These are phyloP conservation scores for Prunus campanulata DNA, from an alignment of 306 rosid genomes.

Conservation along the genomic window DNA sequence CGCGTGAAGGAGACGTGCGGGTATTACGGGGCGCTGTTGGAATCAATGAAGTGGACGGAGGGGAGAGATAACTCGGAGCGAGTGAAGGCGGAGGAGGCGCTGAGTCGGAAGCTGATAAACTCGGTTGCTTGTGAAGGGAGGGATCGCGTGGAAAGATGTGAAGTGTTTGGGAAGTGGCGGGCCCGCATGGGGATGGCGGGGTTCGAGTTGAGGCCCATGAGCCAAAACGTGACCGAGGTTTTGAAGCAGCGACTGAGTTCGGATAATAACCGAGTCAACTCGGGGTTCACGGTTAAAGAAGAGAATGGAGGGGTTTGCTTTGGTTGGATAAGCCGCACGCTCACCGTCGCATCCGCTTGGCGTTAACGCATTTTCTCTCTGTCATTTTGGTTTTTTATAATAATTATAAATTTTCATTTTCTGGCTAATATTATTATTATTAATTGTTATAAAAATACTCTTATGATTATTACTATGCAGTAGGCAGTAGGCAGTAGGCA, in stretches of 20 bases:
- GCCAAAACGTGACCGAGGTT: conserved; percentile 54
- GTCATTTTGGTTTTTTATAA: background rate
- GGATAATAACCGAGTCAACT: conserved; percentile 34
- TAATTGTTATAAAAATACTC: conserved; percentile 27
- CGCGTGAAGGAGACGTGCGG: conserved; percentile 64
- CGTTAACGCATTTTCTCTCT: conserved; percentile 49
- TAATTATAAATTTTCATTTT: background rate
- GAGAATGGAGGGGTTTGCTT: conserved; percentile 75
- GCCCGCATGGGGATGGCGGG: conserved; percentile 97
- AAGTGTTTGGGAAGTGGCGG: conserved; percentile 92
- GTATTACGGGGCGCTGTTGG: conserved; percentile 54
- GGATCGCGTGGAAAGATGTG: conserved; percentile 87
- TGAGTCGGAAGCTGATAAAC: conserved; percentile 60
- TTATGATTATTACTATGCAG: conserved; percentile 9
- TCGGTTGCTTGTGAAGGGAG: conserved; percentile 83
- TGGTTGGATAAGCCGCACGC: conserved; percentile 87
- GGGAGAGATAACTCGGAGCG: conserved; percentile 34
- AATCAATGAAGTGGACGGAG: conserved; percentile 46
- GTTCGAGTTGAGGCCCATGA: conserved; percentile 55
- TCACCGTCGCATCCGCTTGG: conserved; percentile 95
- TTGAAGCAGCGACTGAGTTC: conserved; percentile 31
- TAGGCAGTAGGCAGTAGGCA: too few relatives aligned
- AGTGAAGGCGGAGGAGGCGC: conserved; percentile 53
- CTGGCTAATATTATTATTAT: conserved; percentile 22
- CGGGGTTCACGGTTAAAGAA: conserved; percentile 62